phyloP scores from a whole-genome alignment of 1,284 basidiomycete species.

The Acaromyces ingoldii region DNA sequence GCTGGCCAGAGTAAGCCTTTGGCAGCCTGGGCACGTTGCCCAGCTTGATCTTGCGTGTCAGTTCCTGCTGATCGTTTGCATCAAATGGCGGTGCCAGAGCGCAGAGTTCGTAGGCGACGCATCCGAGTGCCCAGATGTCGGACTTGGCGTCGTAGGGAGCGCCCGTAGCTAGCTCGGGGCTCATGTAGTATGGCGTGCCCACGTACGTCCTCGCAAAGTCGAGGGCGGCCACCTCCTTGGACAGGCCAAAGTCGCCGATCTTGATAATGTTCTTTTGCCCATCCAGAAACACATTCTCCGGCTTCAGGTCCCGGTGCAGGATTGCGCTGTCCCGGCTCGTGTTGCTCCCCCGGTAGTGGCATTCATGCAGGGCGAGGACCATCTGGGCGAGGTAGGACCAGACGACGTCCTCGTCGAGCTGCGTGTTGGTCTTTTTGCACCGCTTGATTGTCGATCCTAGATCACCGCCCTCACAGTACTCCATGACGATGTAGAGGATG shows the following conservation, averaged over 20 bases:
- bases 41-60: constrained; percentile 75
- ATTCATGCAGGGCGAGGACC: constrained; percentile 80
- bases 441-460: constrained; percentile 78
- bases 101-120: constrained; percentile 90
- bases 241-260: constrained; percentile 91
- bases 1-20: constrained; percentile 68
- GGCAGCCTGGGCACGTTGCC: constrained; percentile 81
- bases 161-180: constrained; percentile 91
- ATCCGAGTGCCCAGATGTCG: constrained; percentile 96
- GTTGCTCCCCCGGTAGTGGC: constrained; percentile 59
- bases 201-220: constrained; percentile 94
- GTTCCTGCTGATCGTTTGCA: constrained; percentile 77
- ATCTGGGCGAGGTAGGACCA: constrained; percentile 96
- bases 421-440: constrained; percentile 58
- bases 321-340: constrained; percentile 54
- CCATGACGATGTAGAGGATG: constrained; percentile 24
- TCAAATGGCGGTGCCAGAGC: constrained; percentile 75
- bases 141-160: constrained; percentile 94
- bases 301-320: constrained; percentile 89
- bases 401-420: constrained; percentile 77
- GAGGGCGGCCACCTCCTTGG: constrained; percentile 73
- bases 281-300: constrained; percentile 90
- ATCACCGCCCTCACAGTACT: constrained; percentile 89
- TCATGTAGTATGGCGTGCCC: constrained; percentile 98
- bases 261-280: constrained; percentile 74